Evolutionary conservation across 495 filamentous ascomycete genomes (phyloP).

Genomic region (Daldinia childiae): DNA sequence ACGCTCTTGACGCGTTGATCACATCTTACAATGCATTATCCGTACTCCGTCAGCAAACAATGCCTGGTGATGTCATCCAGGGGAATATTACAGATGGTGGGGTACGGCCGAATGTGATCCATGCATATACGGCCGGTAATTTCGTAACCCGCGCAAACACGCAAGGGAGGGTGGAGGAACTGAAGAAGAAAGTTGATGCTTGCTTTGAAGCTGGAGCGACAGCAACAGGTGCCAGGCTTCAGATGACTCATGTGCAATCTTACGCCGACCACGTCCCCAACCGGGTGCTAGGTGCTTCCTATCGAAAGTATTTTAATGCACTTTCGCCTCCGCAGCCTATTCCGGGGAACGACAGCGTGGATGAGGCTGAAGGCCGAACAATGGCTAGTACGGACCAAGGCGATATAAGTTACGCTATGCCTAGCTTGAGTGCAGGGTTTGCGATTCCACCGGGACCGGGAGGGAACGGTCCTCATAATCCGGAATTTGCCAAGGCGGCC

Average conservation of each 20-base stretch:
- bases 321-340: conserved; percentile 55
- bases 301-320: conserved; percentile 61
- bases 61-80: conserved; percentile 68
- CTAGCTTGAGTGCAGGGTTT: conserved; percentile 68
- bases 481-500: conserved; percentile 66
- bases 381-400: conserved; percentile 70
- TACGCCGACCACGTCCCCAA: conserved; percentile 72
- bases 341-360: conserved; percentile 55
- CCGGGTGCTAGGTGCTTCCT: conserved; percentile 62
- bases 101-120: conserved; percentile 69
- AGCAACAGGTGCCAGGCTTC: conserved; percentile 66
- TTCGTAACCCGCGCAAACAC: conserved; percentile 64
- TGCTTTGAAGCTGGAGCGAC: conserved; percentile 69
- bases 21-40: conserved; percentile 69
- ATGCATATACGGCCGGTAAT: conserved; percentile 62
- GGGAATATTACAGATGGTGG: conserved; percentile 68
- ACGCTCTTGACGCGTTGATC: conserved; percentile 70
- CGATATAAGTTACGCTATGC: conserved; percentile 71
- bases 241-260: conserved; percentile 55
- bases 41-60: conserved; percentile 70
- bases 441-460: conserved; percentile 58
- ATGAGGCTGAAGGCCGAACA: conserved; percentile 60
- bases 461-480: conserved; percentile 65
- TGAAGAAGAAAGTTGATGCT: conserved; percentile 61
- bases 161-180: conserved; percentile 54